Evolutionary conservation across 2,329 filamentous ascomycete genomes (phyloP), one percentile per base, ranked within the genome.

Genomic region (Aspergillus cejpii): DNA sequence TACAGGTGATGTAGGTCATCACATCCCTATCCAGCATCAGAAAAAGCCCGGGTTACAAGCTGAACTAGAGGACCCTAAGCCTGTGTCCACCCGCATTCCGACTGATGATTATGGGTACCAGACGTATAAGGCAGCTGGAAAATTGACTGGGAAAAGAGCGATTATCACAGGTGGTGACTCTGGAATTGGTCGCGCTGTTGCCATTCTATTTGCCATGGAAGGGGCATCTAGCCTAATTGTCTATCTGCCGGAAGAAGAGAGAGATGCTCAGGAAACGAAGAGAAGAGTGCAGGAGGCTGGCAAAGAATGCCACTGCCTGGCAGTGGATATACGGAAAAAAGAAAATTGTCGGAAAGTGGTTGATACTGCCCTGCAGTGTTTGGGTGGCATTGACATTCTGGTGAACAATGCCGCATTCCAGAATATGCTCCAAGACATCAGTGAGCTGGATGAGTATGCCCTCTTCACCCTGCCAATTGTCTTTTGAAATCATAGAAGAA

Each of bases 111-210:
- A 83, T 28, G 79, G 80, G 10, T 81, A 79, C 55, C 78, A 85
- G 57, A 76, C 76, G 38, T 91, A 92, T 70, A 81, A 82, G 60
- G 78, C 84, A 3, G 84, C 86, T 1, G 81, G 80, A 39, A 94
- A 92, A 69, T 78, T 92, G 5, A 67, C 79, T 57, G 85, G 81
- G 50, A 86, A 84, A 66, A 85, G 80, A 47, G 85, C 86, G 6
- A 67, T 92, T 46, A 91, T 92, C 57, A 91, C 87, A 0, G 86
- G 86, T 12, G 87, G 87, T 3, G 86, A 91, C 65, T 83, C 79
- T 5, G 86, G 87, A 1, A 91, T 92, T 52, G 85, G 87, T 5
- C 80, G 85, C 28, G 81, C 87, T 1, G 79, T 83, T 1, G 85
- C 87, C 1, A 75, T 91, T 12, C 73, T 92, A 0, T 92, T 84